These are phyloP conservation scores for Nigrospora osmanthi DNA, from an alignment of 2,329 filamentous ascomycete genomes.

Conservation along the genomic window DNA sequence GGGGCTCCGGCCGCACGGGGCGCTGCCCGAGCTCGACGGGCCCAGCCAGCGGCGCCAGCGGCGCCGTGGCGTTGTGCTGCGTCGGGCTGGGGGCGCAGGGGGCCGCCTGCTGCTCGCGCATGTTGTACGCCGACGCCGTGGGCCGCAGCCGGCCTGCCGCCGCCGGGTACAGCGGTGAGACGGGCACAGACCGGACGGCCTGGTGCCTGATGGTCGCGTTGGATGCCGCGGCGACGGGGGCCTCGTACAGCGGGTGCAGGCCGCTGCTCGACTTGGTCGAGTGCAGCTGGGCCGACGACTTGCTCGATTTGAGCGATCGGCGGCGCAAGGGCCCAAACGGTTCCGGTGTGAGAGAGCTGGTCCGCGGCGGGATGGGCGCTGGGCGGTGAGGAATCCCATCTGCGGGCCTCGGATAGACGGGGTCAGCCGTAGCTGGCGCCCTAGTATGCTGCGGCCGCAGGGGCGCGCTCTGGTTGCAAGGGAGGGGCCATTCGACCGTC, in stretches of 20 bases:
- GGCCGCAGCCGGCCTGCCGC: slow-evolving; percentile 11
- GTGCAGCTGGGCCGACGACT: slow-evolving; percentile 12
- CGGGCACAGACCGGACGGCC: slow-evolving; percentile 11
- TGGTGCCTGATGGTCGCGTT: slow-evolving; percentile 1
- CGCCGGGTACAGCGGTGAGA: slow-evolving; percentile 15
- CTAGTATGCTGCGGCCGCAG: slow-evolving; percentile 8
- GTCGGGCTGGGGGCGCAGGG: neutral
- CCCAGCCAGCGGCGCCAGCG: slow-evolving; percentile 8
- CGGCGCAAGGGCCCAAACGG: slow-evolving; percentile 13
- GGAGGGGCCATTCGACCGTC: slow-evolving; percentile 4
- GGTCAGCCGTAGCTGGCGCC: slow-evolving; percentile 21
- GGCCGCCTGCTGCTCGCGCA: neutral
- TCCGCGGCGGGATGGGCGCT: slow-evolving; percentile 24
- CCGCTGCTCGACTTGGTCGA: slow-evolving; percentile 10
- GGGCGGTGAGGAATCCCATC: slow-evolving; percentile 4
- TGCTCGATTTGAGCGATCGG: slow-evolving; percentile 13
- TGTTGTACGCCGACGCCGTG: slow-evolving; percentile 15
- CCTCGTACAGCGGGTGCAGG: slow-evolving; percentile 6
- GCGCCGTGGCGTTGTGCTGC: slow-evolving; percentile 8
- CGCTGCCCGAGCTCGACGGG: slow-evolving; percentile 2
- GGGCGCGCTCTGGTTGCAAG: slow-evolving; percentile 1
- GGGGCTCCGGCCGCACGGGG: slow-evolving; percentile 12
- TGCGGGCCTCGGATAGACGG: slow-evolving; percentile 31
- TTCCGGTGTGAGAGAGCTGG: slow-evolving; percentile 17
- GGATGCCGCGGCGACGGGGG: slow-evolving; percentile 2